These are phyloP conservation scores for Starmerella stigmatis DNA, from an alignment of 805 yeast genomes.

Conservation along the genomic window DNA sequence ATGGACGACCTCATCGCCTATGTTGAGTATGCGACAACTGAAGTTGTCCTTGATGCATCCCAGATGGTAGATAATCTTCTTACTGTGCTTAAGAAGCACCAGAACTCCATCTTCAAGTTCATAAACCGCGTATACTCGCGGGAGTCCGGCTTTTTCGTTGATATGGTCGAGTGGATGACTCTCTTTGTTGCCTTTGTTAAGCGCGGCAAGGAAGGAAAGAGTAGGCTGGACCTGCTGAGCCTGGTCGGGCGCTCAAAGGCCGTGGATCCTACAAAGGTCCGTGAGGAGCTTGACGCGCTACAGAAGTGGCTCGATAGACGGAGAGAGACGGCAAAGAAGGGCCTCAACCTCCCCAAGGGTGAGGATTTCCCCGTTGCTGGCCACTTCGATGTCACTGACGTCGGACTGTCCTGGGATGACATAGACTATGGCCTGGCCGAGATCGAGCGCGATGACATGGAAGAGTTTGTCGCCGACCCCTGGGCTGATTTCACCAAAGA, in stretches of 20 bases:
- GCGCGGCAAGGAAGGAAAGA: constrained; percentile 40
- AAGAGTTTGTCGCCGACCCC: constrained; percentile 30
- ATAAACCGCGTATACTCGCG: constrained; percentile 72
- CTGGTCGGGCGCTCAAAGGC: constrained; percentile 27
- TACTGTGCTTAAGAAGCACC: constrained; percentile 58
- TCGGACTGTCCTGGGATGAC: constrained; percentile 33
- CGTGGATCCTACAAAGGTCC: constrained; percentile 30
- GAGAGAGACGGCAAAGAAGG: constrained; percentile 22
- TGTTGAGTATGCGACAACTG: constrained; percentile 43
- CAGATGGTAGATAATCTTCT: constrained; percentile 61
- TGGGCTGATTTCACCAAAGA: constrained; percentile 27
- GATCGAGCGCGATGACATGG: constrained; percentile 38
- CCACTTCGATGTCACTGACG: constrained; percentile 37
- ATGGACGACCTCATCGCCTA: constrained; percentile 54
- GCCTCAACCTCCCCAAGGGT: constrained; percentile 28
- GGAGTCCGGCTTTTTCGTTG: constrained; percentile 65
- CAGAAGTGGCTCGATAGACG: constrained; percentile 28
- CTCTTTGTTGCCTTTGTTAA: constrained; percentile 53
- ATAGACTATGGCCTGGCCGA: constrained; percentile 42
- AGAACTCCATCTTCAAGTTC: constrained; percentile 60
- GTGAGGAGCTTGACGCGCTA: constrained; percentile 35
- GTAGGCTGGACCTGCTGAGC: constrained; percentile 38
- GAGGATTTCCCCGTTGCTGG: constrained; percentile 33
- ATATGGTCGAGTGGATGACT: constrained; percentile 64
- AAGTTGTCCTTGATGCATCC: constrained; percentile 42